These are phyloP conservation scores for Arthrobotrys sinensis DNA, from an alignment of 2,329 filamentous ascomycete genomes.

Conservation along the genomic window DNA sequence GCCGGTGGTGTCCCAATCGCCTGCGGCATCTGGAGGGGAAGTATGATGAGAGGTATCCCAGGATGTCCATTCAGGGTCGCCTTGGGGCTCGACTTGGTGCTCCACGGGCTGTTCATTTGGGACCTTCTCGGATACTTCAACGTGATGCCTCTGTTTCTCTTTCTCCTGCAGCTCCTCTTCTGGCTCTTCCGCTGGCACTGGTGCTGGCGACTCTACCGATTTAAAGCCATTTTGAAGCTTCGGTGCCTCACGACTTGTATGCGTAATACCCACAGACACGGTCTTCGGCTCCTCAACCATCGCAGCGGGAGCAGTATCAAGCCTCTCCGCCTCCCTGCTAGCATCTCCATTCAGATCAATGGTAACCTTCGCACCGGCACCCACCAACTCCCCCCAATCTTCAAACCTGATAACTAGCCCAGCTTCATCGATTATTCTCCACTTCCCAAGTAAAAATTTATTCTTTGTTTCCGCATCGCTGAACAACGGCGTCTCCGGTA, in stretches of 20 bases:
- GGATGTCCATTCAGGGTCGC: constrained; percentile 51
- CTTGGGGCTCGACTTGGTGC: constrained; percentile 12
- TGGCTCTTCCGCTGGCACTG: not conserved
- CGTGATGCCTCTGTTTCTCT: not conserved
- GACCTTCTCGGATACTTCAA: not conserved
- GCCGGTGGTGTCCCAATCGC: constrained; percentile 29
- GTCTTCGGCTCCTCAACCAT: not conserved
- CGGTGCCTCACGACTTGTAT: not conserved
- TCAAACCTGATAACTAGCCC: constrained; percentile 39
- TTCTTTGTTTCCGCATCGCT: not conserved
- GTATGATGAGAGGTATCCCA: constrained; percentile 1
- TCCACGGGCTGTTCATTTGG: not conserved
- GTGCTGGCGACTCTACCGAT: not conserved
- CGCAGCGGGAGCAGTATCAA: not conserved
- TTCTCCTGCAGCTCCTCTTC: not conserved
- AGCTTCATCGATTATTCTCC: constrained; percentile 46
- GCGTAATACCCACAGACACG: too few species aligned
- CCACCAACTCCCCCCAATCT: constrained; percentile 43
- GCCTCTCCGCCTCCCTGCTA: constrained; percentile 29
- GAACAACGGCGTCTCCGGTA: constrained; percentile 13
- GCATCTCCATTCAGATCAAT: constrained; percentile 24
- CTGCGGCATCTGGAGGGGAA: not conserved
- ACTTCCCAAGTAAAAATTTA: constrained; percentile 21
- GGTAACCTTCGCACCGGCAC: constrained; percentile 19
- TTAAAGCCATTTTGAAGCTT: not conserved